These are phyloP conservation scores for Fonsecaea nubica DNA, from an alignment of 2,329 filamentous ascomycete genomes.

Conservation along the genomic window DNA sequence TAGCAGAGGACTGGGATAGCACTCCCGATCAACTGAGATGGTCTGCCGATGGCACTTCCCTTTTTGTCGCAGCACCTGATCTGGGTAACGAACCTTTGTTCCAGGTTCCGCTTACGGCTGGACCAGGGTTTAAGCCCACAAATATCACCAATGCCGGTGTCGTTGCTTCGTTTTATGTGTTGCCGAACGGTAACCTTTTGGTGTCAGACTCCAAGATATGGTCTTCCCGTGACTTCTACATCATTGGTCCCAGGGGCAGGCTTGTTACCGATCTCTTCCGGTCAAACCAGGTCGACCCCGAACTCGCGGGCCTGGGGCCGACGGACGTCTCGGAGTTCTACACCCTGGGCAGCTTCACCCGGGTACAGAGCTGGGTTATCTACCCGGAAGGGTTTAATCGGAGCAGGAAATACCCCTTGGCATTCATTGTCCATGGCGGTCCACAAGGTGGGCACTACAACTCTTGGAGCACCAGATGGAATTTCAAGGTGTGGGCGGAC, in stretches of 20 bases:
- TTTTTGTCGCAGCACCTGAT: conserved; percentile 78
- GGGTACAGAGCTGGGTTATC: conserved; percentile 50
- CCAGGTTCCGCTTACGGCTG: conserved; percentile 45
- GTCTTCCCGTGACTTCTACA: conserved; percentile 47
- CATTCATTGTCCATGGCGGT: conserved; percentile 82
- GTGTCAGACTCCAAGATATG: conserved; percentile 47
- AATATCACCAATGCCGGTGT: conserved; percentile 48
- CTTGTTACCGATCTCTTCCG: conserved; percentile 44
- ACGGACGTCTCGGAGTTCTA: conserved; percentile 49
- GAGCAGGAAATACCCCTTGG: conserved; percentile 76
- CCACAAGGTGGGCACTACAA: conserved; percentile 79
- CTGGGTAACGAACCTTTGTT: conserved; percentile 61
- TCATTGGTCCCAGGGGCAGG: conserved; percentile 42
- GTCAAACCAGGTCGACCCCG: conserved; percentile 50
- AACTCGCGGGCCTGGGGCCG: conserved; percentile 46
- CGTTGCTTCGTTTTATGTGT: conserved; percentile 43
- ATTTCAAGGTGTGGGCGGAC: conserved; percentile 83
- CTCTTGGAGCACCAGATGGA: conserved; percentile 83
- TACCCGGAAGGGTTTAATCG: conserved; percentile 66
- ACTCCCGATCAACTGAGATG: conserved; percentile 60
- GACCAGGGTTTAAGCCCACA: conserved; percentile 44
- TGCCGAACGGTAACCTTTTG: conserved; percentile 43
- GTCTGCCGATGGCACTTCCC: conserved; percentile 61
- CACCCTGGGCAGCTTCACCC: conserved; percentile 46
- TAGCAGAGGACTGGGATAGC: conserved; percentile 58